These are phyloP conservation scores for Fraxinus excelsior DNA, from an alignment of 257 asterid species.

Conservation along the genomic window DNA sequence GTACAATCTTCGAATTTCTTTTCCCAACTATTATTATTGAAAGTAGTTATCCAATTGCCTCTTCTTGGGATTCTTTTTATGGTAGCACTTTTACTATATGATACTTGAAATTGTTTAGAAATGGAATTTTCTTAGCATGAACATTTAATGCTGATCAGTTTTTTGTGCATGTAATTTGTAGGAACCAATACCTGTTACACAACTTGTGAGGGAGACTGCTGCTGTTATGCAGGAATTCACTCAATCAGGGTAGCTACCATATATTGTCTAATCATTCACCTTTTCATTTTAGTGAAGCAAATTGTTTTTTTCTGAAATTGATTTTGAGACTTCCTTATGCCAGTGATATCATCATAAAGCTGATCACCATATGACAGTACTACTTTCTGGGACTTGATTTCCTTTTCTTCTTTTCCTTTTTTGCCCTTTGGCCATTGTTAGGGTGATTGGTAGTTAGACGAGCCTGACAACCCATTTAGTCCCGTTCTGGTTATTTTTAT, in stretches of 20 bases:
- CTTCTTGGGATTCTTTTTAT: background rate
- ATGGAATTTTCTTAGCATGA: conserved; percentile 18
- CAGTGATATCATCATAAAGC: background rate
- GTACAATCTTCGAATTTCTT: background rate
- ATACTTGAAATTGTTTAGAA: background rate
- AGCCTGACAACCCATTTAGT: background rate
- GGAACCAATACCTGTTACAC: conserved; percentile 98
- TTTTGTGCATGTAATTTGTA: conserved; percentile 27
- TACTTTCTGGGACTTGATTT: background rate
- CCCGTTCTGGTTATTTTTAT: background rate
- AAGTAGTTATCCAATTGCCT: background rate
- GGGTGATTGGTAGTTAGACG: background rate
- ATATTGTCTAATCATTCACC: background rate
- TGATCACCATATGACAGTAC: background rate
- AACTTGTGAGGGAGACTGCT: conserved; percentile 98
- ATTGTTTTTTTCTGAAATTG: background rate
- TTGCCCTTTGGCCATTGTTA: background rate
- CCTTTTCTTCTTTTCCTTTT: background rate
- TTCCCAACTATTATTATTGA: background rate
- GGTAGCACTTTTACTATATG: conserved; percentile 1
- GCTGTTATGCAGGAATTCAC: conserved; percentile 99
- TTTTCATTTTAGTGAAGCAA: background rate
- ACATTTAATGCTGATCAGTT: conserved; percentile 21
- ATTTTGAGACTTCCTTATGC: background rate
- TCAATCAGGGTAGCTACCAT: conserved; percentile 81